phyloP scores from a whole-genome alignment of 169 alveolate species.

The Babesia bovis region DNA sequence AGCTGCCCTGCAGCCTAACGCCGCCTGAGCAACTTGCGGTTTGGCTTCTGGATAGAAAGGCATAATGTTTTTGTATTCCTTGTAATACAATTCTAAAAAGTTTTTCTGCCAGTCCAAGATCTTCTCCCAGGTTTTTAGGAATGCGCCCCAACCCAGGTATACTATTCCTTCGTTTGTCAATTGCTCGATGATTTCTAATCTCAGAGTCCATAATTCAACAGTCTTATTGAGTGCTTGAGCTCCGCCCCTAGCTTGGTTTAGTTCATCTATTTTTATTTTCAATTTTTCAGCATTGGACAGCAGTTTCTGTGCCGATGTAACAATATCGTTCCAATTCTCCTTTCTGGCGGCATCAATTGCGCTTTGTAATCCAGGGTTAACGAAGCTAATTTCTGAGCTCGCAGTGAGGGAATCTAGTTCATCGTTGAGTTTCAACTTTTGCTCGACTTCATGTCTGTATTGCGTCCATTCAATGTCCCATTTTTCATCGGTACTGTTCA shows the following conservation, averaged over 20 bases:
- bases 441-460: not conserved
- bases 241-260: conserved; percentile 3
- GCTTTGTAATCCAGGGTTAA: conserved; percentile 13
- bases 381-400: not conserved
- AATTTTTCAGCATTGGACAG: not conserved
- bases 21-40: no score
- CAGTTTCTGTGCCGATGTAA: conserved; percentile 4
- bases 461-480: conserved; percentile 27
- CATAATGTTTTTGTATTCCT: conserved; percentile 9
- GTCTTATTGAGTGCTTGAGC: not conserved
- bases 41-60: no score
- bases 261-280: not conserved
- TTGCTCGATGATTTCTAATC: conserved; percentile 14
- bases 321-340: not conserved
- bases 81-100: conserved; percentile 20
- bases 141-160: conserved; percentile 42
- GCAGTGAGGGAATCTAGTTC: not conserved
- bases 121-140: conserved; percentile 22
- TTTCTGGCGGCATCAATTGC: conserved; percentile 10
- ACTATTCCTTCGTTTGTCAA: conserved; percentile 31
- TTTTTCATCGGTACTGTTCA: not conserved
- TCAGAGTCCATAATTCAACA: conserved; percentile 29
- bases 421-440: not conserved
- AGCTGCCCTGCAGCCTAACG: no score
- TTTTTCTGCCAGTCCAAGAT: conserved; percentile 29